These are phyloP conservation scores for Piromyces sp. DNA, from an alignment of 192 early-diverging fungal species.

Conservation along the genomic window DNA sequence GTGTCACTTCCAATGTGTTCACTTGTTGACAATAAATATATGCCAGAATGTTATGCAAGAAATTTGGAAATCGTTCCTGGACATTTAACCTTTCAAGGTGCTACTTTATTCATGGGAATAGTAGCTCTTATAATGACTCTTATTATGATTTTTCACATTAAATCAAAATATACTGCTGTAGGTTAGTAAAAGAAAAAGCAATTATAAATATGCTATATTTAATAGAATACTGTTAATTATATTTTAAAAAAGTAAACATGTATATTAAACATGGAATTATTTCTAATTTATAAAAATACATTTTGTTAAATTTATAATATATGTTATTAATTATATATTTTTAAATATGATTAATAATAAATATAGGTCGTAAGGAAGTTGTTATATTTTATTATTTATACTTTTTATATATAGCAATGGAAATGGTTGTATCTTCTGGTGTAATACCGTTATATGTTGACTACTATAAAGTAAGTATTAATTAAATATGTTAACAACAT, in stretches of 20 bases:
- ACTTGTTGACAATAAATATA: conserved; percentile 49
- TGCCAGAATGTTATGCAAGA: conserved; percentile 78
- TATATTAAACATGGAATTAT: too few relatives aligned
- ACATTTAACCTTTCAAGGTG: conserved; percentile 84
- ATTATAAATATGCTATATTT: too few relatives aligned
- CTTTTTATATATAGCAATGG: conserved; percentile 62
- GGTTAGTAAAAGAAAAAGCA: conserved; percentile 27
- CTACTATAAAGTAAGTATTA: conserved; percentile 49
- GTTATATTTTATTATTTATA: conserved; percentile 97
- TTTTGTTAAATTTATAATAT: too few relatives aligned
- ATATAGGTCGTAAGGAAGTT: conserved; percentile 84
- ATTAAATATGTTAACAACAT: too few relatives aligned
- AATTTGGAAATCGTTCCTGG: conserved; percentile 69
- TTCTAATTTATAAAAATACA: too few relatives aligned
- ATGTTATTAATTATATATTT: background rate
- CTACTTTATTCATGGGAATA: conserved; percentile 83
- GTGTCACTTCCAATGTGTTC: conserved; percentile 80
- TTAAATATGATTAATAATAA: background rate
- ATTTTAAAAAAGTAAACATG: too few relatives aligned
- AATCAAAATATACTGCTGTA: conserved; percentile 96
- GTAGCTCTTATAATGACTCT: conserved; percentile 86
- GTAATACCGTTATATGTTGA: conserved; percentile 73
- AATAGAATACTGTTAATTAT: too few relatives aligned
- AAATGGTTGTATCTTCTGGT: conserved; percentile 78
- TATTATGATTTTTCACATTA: conserved; percentile 97